Evolutionary conservation across 2,329 filamentous ascomycete genomes (phyloP), one percentile per base, ranked within the genome.

Genomic region (Diplodia mutila): DNA sequence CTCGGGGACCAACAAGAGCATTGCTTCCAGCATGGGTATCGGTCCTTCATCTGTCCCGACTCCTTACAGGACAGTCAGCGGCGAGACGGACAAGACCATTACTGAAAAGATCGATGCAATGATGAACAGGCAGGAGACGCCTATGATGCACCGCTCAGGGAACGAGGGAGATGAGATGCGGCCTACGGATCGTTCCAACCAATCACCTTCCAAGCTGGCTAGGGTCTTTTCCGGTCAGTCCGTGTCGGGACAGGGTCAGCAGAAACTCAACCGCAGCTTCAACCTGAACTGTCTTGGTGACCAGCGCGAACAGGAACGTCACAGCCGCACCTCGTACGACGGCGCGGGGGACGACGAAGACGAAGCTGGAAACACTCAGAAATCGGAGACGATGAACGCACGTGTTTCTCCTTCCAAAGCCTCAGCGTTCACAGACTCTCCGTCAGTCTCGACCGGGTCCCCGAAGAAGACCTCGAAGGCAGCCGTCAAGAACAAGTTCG

Each of bases 401-500:
- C 51, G 69, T 5, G 69, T 69, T 51, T 76, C 75, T 34, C 75
- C 76, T 7, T 27, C 66, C 61, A 66, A 65, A 42, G 42, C 16
- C n/a, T 42, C 54, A 51, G 61, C 67, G 27, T 61, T 64, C 9
- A 68, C 71, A 46, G 72, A 70, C 23, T 76, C 77, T n/a, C 73
- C 73, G 11, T 65, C 70, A 27, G 74, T 75, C 42, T 55, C 65
- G 67, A 5, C 73, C 3, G 72, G 69, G 51, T 78, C 77, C 8
- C 76, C 78, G 21, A 78, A 75, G 73, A 79, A 78, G 69, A 70
- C 72, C 29, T 75, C 75, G 48, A 76, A 78, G 68, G 83, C 81
- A 8, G 82, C 81, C 21, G 77, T 82, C 63, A 82, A 83, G 70
- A 80, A 76, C 59, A 81, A 80, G 74, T 80, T 83, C 57, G 81